Percentiles rank a stretch among this genome's conserved stretches.
Conservation (phyloP, 2,329 filamentous ascomycete genomes). For the Passalora sequoiae region DNA sequence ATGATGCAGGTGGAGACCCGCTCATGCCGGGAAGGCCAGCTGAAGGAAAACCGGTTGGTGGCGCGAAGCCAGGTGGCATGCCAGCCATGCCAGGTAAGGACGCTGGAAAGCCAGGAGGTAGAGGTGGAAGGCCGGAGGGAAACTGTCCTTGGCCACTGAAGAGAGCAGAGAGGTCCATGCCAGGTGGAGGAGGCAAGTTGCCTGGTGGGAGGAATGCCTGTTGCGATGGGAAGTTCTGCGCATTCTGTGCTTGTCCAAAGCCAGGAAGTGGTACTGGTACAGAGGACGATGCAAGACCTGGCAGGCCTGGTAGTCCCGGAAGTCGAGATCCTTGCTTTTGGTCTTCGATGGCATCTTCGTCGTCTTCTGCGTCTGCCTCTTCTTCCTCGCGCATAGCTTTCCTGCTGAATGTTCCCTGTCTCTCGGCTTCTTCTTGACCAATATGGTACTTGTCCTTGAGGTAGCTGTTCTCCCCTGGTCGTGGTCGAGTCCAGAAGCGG, state of each 20-base stretch:
- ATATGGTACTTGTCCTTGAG: conserved; percentile 93
- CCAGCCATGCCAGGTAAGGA: too few species aligned
- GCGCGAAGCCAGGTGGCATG: conserved; percentile 34
- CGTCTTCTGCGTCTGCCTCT: conserved; percentile 87
- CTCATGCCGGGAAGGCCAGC: conserved; percentile 28
- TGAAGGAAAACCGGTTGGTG: conserved; percentile 25
- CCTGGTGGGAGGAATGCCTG: conserved; percentile 16
- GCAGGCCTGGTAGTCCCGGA: conserved; percentile 39
- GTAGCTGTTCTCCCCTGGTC: conserved; percentile 80
- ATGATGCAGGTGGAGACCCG: conserved; percentile 4
- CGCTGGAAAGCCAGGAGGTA: conserved; percentile 28
- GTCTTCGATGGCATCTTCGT: conserved; percentile 85
- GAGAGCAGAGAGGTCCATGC: conserved; percentile 21
- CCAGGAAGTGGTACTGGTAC: conserved; percentile 7
- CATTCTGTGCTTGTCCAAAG: conserved; percentile 14
- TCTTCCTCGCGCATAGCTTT: conserved; percentile 84
- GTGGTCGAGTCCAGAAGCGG: conserved; percentile 87
- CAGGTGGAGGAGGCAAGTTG: conserved; percentile 25
- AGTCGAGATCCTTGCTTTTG: conserved; percentile 57
- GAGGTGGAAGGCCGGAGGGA: conserved; percentile 24
- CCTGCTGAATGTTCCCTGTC: conserved; percentile 88
- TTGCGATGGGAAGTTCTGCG: conserved; percentile 22
- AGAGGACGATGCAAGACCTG: conserved; percentile 41
- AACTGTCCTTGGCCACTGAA: conserved; percentile 27
- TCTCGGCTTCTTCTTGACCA: conserved; percentile 86